A percentile compares a stretch with the other conserved stretches of the same genome.
phyloP scores from a whole-genome alignment of 2,329 filamentous ascomycete species.

The Neurospora sp. region DNA sequence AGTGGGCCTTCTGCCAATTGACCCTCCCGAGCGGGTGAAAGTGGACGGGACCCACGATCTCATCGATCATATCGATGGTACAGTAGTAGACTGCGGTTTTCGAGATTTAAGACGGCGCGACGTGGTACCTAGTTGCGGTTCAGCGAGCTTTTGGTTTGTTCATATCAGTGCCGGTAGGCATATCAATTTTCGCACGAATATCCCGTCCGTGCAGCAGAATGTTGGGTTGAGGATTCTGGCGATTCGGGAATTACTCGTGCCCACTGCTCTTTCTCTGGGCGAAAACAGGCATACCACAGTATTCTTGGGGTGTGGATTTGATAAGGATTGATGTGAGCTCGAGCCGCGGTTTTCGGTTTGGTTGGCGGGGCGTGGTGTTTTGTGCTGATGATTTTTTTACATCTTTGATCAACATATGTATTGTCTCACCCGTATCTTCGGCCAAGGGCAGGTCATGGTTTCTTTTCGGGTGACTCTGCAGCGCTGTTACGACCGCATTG shows the following conservation, averaged over 20 bases:
- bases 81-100: neutral
- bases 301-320: conserved; percentile 26
- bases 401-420: conserved; percentile 1
- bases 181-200: neutral
- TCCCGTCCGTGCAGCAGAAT: neutral
- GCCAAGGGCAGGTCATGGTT: neutral
- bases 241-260: neutral
- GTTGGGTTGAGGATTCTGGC: neutral
- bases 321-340: conserved; percentile 46
- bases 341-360: conserved; percentile 48
- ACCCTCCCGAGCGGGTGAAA: neutral
- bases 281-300: neutral
- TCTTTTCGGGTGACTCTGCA: neutral
- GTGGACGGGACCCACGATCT: neutral
- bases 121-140: neutral
- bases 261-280: neutral
- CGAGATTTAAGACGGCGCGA: neutral
- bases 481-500: neutral
- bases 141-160: neutral
- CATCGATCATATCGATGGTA: neutral
- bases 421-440: neutral
- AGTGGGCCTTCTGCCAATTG: neutral
- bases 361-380: conserved; percentile 30
- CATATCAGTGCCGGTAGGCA: neutral
- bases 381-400: conserved; percentile 29